Conservation (phyloP, 2,329 filamentous ascomycete species). For the Westerdykella ornata region DNA sequence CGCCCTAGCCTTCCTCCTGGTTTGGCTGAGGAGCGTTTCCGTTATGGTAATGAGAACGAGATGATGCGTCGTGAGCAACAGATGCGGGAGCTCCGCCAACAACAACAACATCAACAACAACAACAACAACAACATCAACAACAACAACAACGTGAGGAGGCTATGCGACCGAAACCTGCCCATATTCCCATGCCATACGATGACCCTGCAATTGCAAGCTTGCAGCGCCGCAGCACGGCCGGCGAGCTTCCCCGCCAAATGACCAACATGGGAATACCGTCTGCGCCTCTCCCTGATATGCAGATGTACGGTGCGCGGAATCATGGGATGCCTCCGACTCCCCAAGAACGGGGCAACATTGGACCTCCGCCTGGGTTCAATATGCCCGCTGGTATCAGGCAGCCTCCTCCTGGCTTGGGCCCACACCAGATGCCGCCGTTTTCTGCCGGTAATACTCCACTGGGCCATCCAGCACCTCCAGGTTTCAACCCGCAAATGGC, state of each 20-base stretch:
- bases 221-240: slow-evolving; percentile 34
- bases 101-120: slow-evolving; percentile 22
- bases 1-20: slow-evolving; percentile 33
- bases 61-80: slow-evolving; percentile 21
- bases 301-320: slow-evolving; percentile 30
- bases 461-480: slow-evolving; percentile 28
- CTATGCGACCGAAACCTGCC: slow-evolving; percentile 28
- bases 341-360: slow-evolving; percentile 33
- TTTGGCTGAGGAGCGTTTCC: slow-evolving; percentile 32
- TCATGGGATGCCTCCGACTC: slow-evolving; percentile 32
- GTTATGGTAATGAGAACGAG: slow-evolving; percentile 29
- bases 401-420: slow-evolving; percentile 25
- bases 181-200: slow-evolving; percentile 33
- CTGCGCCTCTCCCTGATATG: slow-evolving; percentile 33
- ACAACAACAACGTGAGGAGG: slow-evolving; percentile 26
- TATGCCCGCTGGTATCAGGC: slow-evolving; percentile 25
- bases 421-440: slow-evolving; percentile 16
- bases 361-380: slow-evolving; percentile 34
- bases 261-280: slow-evolving; percentile 40
- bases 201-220: slow-evolving; percentile 24
- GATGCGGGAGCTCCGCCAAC: not conserved
- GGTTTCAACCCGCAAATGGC: slow-evolving; percentile 28
- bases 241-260: slow-evolving; percentile 32
- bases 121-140: slow-evolving; percentile 20
- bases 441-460: slow-evolving; percentile 34